These are phyloP conservation scores for Avena eriantha DNA, from an alignment of 176 grass and related monocot species.

Conservation along the genomic window DNA sequence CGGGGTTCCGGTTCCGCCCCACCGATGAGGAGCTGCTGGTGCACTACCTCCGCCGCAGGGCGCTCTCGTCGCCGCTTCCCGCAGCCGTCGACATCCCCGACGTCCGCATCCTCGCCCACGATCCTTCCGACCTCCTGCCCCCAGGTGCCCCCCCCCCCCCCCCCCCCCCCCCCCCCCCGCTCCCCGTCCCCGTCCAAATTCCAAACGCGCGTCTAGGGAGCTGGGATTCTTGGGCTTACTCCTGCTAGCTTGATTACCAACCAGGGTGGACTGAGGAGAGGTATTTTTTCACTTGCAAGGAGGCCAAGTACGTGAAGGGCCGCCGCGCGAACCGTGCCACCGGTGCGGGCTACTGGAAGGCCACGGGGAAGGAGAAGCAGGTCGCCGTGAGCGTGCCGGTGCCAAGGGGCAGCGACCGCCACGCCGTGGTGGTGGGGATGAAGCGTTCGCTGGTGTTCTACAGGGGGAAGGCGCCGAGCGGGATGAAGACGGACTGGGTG, in stretches of 20 bases:
- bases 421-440: constrained; percentile 47
- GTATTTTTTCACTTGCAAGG: constrained; percentile 42
- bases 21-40: constrained; percentile 72
- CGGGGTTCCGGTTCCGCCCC: constrained; percentile 76
- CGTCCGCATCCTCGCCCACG: constrained; percentile 61
- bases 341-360: constrained; percentile 60
- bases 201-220: background rate
- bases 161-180: no score
- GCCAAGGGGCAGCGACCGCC: background rate
- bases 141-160: no score
- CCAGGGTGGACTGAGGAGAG: constrained; percentile 43
- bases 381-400: constrained; percentile 9
- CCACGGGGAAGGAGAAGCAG: constrained; percentile 41
- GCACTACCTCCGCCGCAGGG: constrained; percentile 77
- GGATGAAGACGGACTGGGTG: constrained; percentile 54
- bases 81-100: constrained; percentile 67
- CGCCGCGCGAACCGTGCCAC: constrained; percentile 16
- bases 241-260: background rate
- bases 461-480: background rate
- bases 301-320: background rate
- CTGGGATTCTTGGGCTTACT: background rate
- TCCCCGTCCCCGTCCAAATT: background rate
- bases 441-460: constrained; percentile 59
- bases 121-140: constrained; percentile 65
- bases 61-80: constrained; percentile 56